Evolutionary conservation across 1,139 yeast species (phyloP).

Genomic region (Candida buenavistaensis): DNA sequence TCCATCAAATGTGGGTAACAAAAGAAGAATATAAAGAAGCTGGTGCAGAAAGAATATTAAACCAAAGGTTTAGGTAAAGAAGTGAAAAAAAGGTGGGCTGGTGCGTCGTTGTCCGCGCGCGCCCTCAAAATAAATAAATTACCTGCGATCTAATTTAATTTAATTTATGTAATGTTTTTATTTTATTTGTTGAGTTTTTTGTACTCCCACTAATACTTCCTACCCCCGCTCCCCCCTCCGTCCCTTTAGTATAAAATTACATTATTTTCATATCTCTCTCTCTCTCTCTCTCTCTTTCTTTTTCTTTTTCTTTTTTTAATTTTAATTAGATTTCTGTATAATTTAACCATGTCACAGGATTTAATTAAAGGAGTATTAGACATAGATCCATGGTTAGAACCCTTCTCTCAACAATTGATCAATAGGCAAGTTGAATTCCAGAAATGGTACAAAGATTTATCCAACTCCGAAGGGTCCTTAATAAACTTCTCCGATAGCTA

Average conservation of each 20-base stretch:
- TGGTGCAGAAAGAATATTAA: slow-evolving; percentile 77
- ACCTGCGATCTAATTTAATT: no score
- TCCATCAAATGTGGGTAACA: slow-evolving; percentile 96
- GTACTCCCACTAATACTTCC: background rate
- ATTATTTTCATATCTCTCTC: no score
- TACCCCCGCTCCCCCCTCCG: background rate
- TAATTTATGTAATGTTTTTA: no score
- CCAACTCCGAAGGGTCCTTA: slow-evolving; percentile 48
- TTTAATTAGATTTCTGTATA: background rate
- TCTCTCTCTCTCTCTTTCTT: slow-evolving; percentile 1
- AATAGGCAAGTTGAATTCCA: slow-evolving; percentile 52
- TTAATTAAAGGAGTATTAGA: slow-evolving; percentile 57
- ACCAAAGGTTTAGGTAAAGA: slow-evolving; percentile 62
- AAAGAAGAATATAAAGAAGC: slow-evolving; percentile 89
- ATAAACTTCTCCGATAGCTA: slow-evolving; percentile 59
- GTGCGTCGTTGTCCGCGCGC: background rate
- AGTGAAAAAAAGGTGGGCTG: slow-evolving; percentile 1
- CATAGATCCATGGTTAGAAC: slow-evolving; percentile 86
- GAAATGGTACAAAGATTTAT: slow-evolving; percentile 44
- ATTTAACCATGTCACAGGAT: slow-evolving; percentile 10
- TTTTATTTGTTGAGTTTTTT: no score
- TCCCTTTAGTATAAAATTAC: no score
- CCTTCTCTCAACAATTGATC: slow-evolving; percentile 58
- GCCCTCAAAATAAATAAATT: no score
- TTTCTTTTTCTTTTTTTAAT: slow-evolving; percentile 1